Base-by-base conservation (phyloP, 2,329 filamentous ascomycete species). In the Coniella vitis region DNA sequence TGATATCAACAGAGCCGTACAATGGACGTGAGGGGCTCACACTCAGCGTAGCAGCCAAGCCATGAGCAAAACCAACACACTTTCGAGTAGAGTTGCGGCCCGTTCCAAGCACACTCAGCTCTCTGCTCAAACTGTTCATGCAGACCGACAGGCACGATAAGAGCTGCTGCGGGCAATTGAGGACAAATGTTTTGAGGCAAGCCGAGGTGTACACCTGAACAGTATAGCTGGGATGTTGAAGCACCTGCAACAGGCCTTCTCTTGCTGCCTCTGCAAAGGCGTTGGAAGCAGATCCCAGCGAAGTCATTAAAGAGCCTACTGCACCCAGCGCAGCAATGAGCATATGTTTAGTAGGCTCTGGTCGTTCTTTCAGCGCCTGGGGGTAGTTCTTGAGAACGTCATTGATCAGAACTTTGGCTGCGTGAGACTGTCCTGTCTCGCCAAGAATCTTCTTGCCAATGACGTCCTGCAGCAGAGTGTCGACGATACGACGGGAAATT, bases 201-300 rank as follows among this genome's bases (percentile, higher is more conserved):
- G 87, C 80, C 4, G 93, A 88, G 1, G 89, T 84, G 59, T 93
- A 86, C 3, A 97, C 83, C 62, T 98, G 93, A 2, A 98, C 93
- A 4, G 90, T 93, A 65, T 97, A 97, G 66, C 89, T 96, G 1
- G 90, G 89, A 65, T 98, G 93, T 58, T 95, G 88, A 21, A 97
- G 72, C 5, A 95, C 87, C 63, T 96, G 90, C 35, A 97, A 72
- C 29, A 98, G 71, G 4, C 86, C 86, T 64, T 98, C 93, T 43
- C 91, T 81, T 62, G 89, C 95, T 13, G 76, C 64, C 55, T 98
- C 94, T 7, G 89, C 86, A 57, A 96, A 82, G 46, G 73, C 73
- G 54, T 83, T 87, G 31, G 87, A 79, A 2, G 90, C 90, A 17
- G 91, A 91, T 3, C 90, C 91, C 4, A 98, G 74, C 0, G 81